phyloP scores from a whole-genome alignment of 1,284 basidiomycete species.

The Ustilago shanxiensis region DNA sequence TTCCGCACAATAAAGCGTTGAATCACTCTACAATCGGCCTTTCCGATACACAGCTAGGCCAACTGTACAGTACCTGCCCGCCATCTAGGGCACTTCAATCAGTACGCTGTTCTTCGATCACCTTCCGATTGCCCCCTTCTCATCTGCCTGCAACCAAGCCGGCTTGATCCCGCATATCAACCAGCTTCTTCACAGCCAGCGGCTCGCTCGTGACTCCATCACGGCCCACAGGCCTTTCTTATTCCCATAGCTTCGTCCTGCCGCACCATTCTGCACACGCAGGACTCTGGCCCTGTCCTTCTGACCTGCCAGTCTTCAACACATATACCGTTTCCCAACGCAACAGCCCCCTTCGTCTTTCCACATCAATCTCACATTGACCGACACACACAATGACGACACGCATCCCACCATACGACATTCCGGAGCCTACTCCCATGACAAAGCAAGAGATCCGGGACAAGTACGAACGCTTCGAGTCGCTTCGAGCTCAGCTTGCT shows the following conservation, averaged over 20 bases:
- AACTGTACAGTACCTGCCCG: background rate
- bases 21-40: background rate
- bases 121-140: background rate
- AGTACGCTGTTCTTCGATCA: constrained; percentile 5
- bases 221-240: constrained; percentile 45
- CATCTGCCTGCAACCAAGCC: constrained; percentile 28
- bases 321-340: too few species aligned
- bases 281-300: constrained; percentile 15
- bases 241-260: constrained; percentile 16
- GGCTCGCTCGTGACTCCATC: constrained; percentile 20
- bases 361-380: background rate
- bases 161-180: constrained; percentile 9
- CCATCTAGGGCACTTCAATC: background rate
- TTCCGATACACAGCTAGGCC: background rate
- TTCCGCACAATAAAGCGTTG: background rate
- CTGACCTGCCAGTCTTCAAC: background rate
- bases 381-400: constrained; percentile 18
- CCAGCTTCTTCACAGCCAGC: constrained; percentile 3
- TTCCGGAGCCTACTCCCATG: constrained; percentile 40
- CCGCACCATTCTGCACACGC: constrained; percentile 54
- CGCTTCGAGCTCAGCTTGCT: constrained; percentile 32
- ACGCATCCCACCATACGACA: constrained; percentile 48
- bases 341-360: too few species aligned
- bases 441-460: constrained; percentile 27
- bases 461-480: constrained; percentile 35